Percentiles rank a stretch among this genome's conserved stretches.
These are phyloP conservation scores for Venturia effusa DNA, from an alignment of 2,329 filamentous ascomycete genomes.

Conservation along the genomic window DNA sequence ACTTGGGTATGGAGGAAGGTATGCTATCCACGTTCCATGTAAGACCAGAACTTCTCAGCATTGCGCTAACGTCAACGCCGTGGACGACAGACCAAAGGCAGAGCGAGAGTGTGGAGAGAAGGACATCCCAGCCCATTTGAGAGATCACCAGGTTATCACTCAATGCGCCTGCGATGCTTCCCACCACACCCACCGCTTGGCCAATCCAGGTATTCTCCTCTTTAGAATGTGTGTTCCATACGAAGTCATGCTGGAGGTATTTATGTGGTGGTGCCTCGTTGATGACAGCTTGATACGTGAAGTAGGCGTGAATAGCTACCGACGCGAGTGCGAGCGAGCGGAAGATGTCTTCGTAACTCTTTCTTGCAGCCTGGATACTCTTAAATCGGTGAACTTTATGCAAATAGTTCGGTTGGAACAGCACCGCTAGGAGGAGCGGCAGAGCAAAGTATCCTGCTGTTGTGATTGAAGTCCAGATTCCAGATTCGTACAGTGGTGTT, in stretches of 20 bases:
- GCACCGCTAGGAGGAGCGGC: neutral
- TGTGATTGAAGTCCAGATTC: neutral
- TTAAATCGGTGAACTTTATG: neutral
- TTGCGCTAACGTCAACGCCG: constrained; percentile 38
- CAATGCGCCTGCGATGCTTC: constrained; percentile 38
- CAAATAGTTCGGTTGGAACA: constrained; percentile 2
- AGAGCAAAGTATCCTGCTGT: constrained; percentile 3
- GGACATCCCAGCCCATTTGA: constrained; percentile 46
- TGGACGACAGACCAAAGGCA: constrained; percentile 48
- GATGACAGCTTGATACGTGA: neutral
- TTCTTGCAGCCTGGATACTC: neutral
- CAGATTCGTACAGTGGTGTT: neutral
- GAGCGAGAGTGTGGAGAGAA: constrained; percentile 44
- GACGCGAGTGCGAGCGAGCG: neutral
- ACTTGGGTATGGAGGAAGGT: neutral
- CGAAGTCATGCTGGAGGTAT: constrained; percentile 21
- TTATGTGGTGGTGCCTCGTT: constrained; percentile 1
- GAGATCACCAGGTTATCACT: constrained; percentile 48
- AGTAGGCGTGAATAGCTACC: neutral
- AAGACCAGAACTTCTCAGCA: constrained; percentile 31
- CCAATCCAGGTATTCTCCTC: constrained; percentile 35
- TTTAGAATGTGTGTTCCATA: constrained; percentile 32
- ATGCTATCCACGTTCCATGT: constrained; percentile 18
- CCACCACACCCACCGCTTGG: constrained; percentile 35
- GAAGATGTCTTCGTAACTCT: constrained; percentile 7